A percentile compares a stretch with the other conserved stretches of the same genome.
These are phyloP conservation scores for Selaginella moellendorffii DNA, from an alignment of 75 land plant species.

Conservation along the genomic window DNA sequence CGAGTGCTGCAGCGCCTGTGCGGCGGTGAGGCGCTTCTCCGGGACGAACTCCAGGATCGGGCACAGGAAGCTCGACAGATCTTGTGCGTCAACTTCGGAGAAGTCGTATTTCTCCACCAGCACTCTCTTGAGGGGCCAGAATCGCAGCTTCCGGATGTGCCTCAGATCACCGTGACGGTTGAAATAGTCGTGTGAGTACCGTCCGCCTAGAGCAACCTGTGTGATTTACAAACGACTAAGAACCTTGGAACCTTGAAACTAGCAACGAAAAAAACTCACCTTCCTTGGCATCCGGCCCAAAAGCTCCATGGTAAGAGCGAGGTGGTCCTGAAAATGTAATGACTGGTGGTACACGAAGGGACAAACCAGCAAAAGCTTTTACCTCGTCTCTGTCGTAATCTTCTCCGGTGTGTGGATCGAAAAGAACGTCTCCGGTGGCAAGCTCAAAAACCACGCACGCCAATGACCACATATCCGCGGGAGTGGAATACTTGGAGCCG, in stretches of 20 bases:
- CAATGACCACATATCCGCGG: constrained; percentile 94
- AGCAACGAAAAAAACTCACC: constrained; percentile 41
- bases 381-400: constrained; percentile 80
- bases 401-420: constrained; percentile 57
- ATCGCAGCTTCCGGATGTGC: constrained; percentile 63
- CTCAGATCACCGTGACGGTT: constrained; percentile 78
- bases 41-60: constrained; percentile 79
- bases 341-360: too few species aligned
- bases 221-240: too few species aligned
- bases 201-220: constrained; percentile 69
- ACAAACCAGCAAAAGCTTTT: too few species aligned
- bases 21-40: constrained; percentile 82
- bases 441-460: constrained; percentile 80
- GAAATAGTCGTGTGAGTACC: constrained; percentile 61
- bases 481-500: constrained; percentile 45
- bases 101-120: constrained; percentile 61
- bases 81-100: constrained; percentile 51
- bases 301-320: constrained; percentile 89
- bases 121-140: constrained; percentile 52
- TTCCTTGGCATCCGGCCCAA: constrained; percentile 82
- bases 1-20: constrained; percentile 59
- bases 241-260: too few species aligned
- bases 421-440: constrained; percentile 89
- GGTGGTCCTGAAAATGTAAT: constrained; percentile 58
- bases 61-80: constrained; percentile 48